A percentile compares a stretch with the other conserved stretches of the same genome.
Conservation (phyloP, 1,284 basidiomycete genomes). For the Abortiporus biennis region DNA sequence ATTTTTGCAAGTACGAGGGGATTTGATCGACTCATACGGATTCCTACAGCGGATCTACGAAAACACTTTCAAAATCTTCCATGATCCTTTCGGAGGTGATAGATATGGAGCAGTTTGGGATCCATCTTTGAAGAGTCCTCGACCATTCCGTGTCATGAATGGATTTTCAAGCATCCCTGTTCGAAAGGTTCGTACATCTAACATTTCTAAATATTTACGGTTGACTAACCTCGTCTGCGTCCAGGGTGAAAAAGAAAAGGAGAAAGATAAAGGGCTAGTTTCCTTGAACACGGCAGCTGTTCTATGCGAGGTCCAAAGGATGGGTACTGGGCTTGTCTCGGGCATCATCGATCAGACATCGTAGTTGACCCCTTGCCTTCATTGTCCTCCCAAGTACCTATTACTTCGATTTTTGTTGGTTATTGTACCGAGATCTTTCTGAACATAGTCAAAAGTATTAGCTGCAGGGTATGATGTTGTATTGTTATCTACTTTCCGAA, state of each 20-base stretch:
- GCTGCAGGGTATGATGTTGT: too few species aligned
- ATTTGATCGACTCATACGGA: constrained; percentile 3
- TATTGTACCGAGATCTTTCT: not conserved
- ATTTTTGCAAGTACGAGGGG: too few species aligned
- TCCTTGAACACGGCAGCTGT: constrained; percentile 67
- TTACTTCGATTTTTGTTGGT: not conserved
- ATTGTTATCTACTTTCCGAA: too few species aligned
- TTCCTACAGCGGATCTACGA: constrained; percentile 59
- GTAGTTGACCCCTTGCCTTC: constrained; percentile 1
- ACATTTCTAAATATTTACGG: not conserved
- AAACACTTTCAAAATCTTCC: constrained; percentile 81
- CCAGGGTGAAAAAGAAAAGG: constrained; percentile 28
- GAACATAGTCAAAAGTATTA: too few species aligned
- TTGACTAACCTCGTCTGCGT: constrained; percentile 16
- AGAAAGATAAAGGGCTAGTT: constrained; percentile 61
- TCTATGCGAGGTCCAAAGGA: constrained; percentile 72
- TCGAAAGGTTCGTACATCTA: constrained; percentile 24
- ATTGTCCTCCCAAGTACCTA: not conserved
- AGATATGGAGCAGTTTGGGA: constrained; percentile 88
- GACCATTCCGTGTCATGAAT: constrained; percentile 78
- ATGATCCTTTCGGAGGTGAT: constrained; percentile 78
- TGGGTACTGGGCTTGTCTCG: constrained; percentile 72
- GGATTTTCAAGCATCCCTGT: constrained; percentile 69
- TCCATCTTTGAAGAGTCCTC: constrained; percentile 48
- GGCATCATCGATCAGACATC: constrained; percentile 10